Evolutionary conservation across 202 grass and related monocot genomes (phyloP), one percentile per base, ranked within the genome.

Genomic region (Brachypodium distachyon): DNA sequence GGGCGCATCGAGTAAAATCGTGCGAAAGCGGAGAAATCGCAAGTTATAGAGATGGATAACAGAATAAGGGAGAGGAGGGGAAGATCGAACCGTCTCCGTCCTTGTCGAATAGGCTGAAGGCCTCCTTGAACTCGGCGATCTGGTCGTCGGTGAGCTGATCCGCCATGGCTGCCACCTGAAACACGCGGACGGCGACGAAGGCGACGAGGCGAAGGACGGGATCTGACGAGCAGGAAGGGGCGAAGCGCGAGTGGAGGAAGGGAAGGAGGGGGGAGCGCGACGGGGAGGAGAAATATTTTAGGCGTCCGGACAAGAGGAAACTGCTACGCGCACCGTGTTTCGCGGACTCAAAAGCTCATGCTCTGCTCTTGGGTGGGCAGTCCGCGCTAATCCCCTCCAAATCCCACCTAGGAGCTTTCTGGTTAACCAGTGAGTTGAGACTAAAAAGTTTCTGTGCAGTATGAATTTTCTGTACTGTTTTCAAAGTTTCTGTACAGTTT

Each of bases 111-210:
- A 96, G 83, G 82, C 90, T 96, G 82, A 97, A 97, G 28, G 93
- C 90, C 77, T 97, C 93, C 90, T 97, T 97, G 87, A 97, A 97
- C 93, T 97, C 93, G 40, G 93, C 81, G 85, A 97, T 97, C 90
- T 97, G 93, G 84, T 97, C 93, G 48, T 97, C 90, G 50, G 90
- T 93, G 78, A 93, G 90, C 57, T 97, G 93, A 46, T 97, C 93
- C 67, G 87, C 93, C 93, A 96, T 96, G 84, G 2, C 86, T 75
- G 68, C 86, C 86, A 84, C 84, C 60, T 54, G 47, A 18, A 31
- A 61, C 18, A 38, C 43, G 74, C 19, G 39, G 43, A 41, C n/a
- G n/a, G n/a, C n/a, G n/a, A n/a, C n/a, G n/a, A n/a, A n/a, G n/a
- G n/a, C n/a, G n/a, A n/a, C 38, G 44, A 34, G 18, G 29, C 37